phyloP scores from a whole-genome alignment of 208 protist genomes.

The Naegleria lovaniensis region DNA sequence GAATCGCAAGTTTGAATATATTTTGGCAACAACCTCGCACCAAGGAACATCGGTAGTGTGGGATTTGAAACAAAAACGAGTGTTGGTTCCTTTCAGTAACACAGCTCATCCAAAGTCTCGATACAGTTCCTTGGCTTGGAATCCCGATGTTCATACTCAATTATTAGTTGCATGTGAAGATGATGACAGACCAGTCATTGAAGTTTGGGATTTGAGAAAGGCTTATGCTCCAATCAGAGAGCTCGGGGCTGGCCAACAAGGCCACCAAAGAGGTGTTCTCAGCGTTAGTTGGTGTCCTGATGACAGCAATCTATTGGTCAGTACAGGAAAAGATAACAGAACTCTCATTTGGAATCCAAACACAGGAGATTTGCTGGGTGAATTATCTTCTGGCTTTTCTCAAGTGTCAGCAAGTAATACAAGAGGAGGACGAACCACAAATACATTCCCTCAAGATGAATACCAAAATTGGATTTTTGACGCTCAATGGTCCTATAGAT shows the following conservation, averaged over 20 bases:
- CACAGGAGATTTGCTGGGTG: constrained; percentile 60
- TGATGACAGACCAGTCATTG: constrained; percentile 77
- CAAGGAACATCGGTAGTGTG: constrained; percentile 80
- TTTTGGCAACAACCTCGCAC: constrained; percentile 80
- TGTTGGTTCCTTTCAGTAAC: constrained; percentile 75
- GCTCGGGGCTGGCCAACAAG: constrained; percentile 40
- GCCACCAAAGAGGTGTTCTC: constrained; percentile 78
- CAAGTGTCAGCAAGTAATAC: constrained; percentile 21
- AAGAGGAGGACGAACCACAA: not conserved
- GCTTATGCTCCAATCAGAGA: constrained; percentile 69
- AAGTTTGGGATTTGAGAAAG: constrained; percentile 92
- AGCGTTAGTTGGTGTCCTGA: constrained; percentile 79
- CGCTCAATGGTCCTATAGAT: constrained; percentile 76
- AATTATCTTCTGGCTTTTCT: constrained; percentile 47
- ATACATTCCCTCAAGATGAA: not conserved
- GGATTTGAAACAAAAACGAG: constrained; percentile 80
- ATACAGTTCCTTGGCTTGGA: constrained; percentile 81
- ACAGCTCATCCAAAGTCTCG: constrained; percentile 50
- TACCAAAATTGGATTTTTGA: constrained; percentile 79
- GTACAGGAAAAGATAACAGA: constrained; percentile 80
- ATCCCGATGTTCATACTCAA: constrained; percentile 79
- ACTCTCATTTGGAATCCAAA: constrained; percentile 87
- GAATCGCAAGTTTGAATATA: constrained; percentile 69
- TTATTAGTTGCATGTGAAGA: constrained; percentile 83
- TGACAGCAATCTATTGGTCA: constrained; percentile 79